Percentiles rank a stretch among this genome's conserved stretches.
Conservation (phyloP, 345 rosid species). For the Eucalyptus dawsonii region DNA sequence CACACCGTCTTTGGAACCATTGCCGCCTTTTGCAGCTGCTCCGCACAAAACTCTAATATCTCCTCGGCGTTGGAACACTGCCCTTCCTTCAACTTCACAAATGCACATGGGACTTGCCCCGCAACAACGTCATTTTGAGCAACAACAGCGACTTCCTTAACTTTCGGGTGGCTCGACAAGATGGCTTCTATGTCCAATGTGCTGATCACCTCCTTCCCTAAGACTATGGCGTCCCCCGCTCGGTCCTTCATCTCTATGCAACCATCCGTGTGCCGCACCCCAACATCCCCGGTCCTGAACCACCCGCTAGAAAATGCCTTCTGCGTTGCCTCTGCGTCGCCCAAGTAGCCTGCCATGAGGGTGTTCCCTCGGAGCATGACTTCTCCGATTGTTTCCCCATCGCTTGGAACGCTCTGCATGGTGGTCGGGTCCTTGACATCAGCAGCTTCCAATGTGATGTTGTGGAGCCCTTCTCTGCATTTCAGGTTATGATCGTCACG, state of each 20-base stretch:
- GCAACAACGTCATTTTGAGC: neutral
- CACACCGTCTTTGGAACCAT: too few relatives aligned
- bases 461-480: constrained; percentile 9
- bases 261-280: constrained; percentile 31
- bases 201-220: constrained; percentile 9
- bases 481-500: neutral
- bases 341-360: constrained; percentile 50
- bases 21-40: too few relatives aligned
- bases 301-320: constrained; percentile 47
- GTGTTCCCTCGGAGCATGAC: constrained; percentile 37
- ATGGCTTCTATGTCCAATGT: constrained; percentile 32
- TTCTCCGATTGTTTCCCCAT: constrained; percentile 50
- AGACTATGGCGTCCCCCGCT: constrained; percentile 11
- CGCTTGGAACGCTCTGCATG: constrained; percentile 28
- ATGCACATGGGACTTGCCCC: too few relatives aligned
- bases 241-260: constrained; percentile 50
- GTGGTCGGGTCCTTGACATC: constrained; percentile 46
- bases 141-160: constrained; percentile 34
- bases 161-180: constrained; percentile 21
- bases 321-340: constrained; percentile 23
- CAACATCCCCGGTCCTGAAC: constrained; percentile 54
- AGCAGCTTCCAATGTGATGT: constrained; percentile 17
- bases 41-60: too few relatives aligned
- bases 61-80: too few relatives aligned
- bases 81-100: too few relatives aligned